These are phyloP conservation scores for Globisporangium radiosum DNA, from an alignment of 352 stramenopile species.

Conservation along the genomic window DNA sequence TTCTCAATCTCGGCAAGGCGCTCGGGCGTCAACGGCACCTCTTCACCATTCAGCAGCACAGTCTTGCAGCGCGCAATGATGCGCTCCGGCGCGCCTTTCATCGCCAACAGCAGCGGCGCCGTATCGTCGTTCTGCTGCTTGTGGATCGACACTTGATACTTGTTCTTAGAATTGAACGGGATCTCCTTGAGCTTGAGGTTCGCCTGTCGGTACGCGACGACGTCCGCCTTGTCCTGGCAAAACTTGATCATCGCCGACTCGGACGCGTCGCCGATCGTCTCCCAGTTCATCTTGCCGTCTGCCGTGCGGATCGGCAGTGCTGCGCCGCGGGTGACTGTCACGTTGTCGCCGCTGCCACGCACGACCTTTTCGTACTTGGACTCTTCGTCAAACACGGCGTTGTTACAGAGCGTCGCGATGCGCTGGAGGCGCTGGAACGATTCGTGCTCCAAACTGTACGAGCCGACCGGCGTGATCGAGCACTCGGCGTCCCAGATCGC, in stretches of 20 bases:
- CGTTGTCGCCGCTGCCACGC: constrained; percentile 5
- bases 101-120: constrained; percentile 65
- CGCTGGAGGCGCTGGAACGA: constrained; percentile 65
- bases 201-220: constrained; percentile 56
- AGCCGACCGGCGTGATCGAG: constrained; percentile 64
- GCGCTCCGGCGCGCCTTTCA: constrained; percentile 96
- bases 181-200: constrained; percentile 80
- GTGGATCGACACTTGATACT: constrained; percentile 80
- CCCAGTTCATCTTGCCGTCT: constrained; percentile 22
- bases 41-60: constrained; percentile 59
- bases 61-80: constrained; percentile 90
- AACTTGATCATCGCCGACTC: constrained; percentile 87
- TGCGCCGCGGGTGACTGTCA: constrained; percentile 15
- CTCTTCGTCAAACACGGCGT: constrained; percentile 81
- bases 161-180: constrained; percentile 85
- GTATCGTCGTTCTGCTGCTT: constrained; percentile 69
- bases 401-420: constrained; percentile 89
- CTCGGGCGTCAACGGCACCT: constrained; percentile 75
- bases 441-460: constrained; percentile 38
- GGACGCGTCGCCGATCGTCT: constrained; percentile 71
- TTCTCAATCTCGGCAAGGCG: constrained; percentile 60
- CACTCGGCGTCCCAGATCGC: constrained; percentile 67
- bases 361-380: constrained; percentile 19
- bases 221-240: constrained; percentile 63
- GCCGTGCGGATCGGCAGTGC: constrained; percentile 7